A percentile compares a stretch with the other conserved stretches of the same genome.
phyloP scores from a whole-genome alignment of 257 asterid species.

The Solanum infundibuliforme region DNA sequence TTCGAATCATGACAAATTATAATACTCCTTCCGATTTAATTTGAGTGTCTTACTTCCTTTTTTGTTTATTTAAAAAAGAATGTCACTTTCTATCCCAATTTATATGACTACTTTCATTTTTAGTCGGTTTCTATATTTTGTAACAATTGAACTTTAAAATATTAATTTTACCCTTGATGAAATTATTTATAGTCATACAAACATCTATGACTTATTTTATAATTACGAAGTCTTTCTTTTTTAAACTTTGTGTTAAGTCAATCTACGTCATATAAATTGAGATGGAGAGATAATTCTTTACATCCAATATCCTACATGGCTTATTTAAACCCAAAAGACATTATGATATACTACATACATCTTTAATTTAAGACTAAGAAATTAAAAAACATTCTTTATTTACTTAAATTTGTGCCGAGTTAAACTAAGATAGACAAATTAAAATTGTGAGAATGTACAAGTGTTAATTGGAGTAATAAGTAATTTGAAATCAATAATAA shows the following conservation, averaged over 20 bases:
- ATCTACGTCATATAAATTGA: background rate
- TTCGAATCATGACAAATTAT: background rate
- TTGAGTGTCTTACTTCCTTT: background rate
- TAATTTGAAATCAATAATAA: background rate
- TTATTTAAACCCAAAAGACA: no score
- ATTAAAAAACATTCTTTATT: no score
- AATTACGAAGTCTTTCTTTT: background rate
- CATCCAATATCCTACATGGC: background rate
- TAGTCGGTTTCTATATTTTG: background rate
- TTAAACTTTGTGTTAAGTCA: background rate
- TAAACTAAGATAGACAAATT: background rate
- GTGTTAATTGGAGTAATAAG: background rate
- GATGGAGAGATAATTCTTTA: no score
- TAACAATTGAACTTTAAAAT: no score
- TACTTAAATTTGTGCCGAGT: background rate
- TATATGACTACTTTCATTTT: no score
- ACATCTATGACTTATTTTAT: background rate
- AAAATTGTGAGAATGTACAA: no score
- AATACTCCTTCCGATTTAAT: background rate
- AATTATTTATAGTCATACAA: background rate
- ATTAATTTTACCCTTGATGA: no score
- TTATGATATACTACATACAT: no score
- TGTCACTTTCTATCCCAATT: background rate
- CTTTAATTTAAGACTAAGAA: background rate
- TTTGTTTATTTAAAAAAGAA: background rate